Percentiles rank a stretch among this genome's conserved stretches.
phyloP scores from a whole-genome alignment of 148 eudicot species.

The Silene latifolia region DNA sequence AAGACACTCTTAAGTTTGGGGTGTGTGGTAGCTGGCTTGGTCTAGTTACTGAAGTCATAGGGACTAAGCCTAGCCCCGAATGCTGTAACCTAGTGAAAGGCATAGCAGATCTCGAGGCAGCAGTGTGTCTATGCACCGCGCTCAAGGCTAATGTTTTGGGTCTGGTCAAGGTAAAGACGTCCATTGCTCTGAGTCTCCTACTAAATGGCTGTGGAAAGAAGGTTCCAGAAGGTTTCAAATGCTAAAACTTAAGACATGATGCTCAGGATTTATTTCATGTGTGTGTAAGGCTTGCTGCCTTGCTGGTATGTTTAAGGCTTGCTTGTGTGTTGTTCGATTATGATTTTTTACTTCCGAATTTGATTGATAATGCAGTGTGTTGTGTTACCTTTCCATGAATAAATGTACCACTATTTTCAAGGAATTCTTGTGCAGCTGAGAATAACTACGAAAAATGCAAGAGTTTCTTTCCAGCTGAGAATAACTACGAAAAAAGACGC shows the following conservation, averaged over 20 bases:
- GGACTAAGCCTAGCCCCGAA: conserved; percentile 54
- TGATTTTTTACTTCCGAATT: not conserved
- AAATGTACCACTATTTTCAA: conserved; percentile 1
- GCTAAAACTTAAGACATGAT: conserved; percentile 19
- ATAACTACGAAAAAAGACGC: not conserved
- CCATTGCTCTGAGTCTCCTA: conserved; percentile 61
- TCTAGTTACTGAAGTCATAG: conserved; percentile 61
- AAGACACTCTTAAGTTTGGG: conserved; percentile 75
- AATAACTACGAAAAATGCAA: not conserved
- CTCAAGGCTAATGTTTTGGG: conserved; percentile 74
- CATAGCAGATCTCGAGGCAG: conserved; percentile 78
- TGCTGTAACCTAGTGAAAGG: conserved; percentile 65
- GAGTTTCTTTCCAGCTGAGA: not conserved
- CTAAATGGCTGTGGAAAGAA: conserved; percentile 73
- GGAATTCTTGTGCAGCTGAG: not conserved
- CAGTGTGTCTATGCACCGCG: conserved; percentile 75
- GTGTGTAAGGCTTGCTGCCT: conserved; percentile 6
- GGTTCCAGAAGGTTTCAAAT: conserved; percentile 61
- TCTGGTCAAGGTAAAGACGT: conserved; percentile 44
- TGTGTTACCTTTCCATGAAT: not conserved
- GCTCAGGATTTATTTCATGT: not conserved
- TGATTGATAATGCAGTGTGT: conserved; percentile 1
- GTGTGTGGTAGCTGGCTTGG: conserved; percentile 87
- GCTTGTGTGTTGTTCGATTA: conserved; percentile 8
- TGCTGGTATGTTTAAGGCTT: conserved; percentile 1